Evolutionary conservation across 2,329 filamentous ascomycete genomes (phyloP).

Genomic region (Penicillium sp.): DNA sequence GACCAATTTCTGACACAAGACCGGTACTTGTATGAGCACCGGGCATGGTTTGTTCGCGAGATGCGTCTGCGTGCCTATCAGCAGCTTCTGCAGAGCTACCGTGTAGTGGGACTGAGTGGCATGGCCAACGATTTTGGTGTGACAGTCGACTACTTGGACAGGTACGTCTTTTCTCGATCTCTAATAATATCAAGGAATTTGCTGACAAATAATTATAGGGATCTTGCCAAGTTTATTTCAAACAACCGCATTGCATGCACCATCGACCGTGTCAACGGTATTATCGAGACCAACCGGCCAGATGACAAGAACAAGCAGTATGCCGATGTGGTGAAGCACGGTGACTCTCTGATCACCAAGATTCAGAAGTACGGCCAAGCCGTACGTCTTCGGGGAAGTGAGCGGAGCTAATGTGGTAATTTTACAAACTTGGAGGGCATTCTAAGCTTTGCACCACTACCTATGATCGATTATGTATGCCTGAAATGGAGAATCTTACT

Average conservation of each 20-base stretch:
- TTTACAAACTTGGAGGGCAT: constrained; percentile 9
- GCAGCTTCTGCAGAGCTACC: constrained; percentile 94
- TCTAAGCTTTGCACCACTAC: constrained; percentile 3
- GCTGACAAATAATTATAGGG: constrained; percentile 53
- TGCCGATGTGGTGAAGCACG: constrained; percentile 94
- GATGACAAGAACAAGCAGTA: constrained; percentile 99
- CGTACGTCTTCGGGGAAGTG: constrained; percentile 88
- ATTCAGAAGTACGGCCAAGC: constrained; percentile 98
- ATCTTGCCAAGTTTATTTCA: constrained; percentile 95
- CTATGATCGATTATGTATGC: constrained; percentile 11
- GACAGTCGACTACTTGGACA: constrained; percentile 92
- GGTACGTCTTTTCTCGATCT: constrained; percentile 54
- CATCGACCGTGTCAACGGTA: constrained; percentile 92
- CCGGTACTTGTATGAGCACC: constrained; percentile 92
- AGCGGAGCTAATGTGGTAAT: constrained; percentile 64
- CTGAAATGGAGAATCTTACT: constrained; percentile 8
- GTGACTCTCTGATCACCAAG: constrained; percentile 97
- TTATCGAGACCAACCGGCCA: constrained; percentile 96
- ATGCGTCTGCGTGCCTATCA: constrained; percentile 97
- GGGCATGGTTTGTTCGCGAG: constrained; percentile 95
- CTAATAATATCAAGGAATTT: not conserved
- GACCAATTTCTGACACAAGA: constrained; percentile 92
- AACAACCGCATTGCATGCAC: constrained; percentile 92
- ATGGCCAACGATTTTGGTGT: constrained; percentile 98
- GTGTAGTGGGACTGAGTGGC: constrained; percentile 91